Conservation (phyloP, 2,329 filamentous ascomycete genomes). For the Colletotrichum eremochloae region DNA sequence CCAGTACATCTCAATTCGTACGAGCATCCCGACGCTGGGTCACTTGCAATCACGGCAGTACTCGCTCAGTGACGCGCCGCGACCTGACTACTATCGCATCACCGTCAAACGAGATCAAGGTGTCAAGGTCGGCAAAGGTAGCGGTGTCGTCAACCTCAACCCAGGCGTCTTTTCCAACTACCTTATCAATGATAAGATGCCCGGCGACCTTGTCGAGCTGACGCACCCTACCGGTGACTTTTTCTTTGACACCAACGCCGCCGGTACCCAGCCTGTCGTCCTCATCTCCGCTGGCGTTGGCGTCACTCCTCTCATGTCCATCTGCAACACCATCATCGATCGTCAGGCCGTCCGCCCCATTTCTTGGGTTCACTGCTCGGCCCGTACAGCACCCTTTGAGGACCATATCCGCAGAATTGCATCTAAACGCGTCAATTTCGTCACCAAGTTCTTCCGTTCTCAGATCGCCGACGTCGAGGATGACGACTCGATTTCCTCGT, state of each 20-base stretch:
- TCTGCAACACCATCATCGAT: slow-evolving; percentile 67
- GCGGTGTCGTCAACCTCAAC: slow-evolving; percentile 62
- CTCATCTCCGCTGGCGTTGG: slow-evolving; percentile 74
- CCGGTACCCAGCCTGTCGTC: slow-evolving; percentile 63
- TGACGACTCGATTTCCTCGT: slow-evolving; percentile 58
- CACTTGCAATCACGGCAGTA: slow-evolving; percentile 79
- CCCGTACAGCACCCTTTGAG: slow-evolving; percentile 63
- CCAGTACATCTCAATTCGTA: slow-evolving; percentile 77
- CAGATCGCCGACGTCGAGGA: slow-evolving; percentile 59
- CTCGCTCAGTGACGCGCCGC: slow-evolving; percentile 76
- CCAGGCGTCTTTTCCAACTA: slow-evolving; percentile 78
- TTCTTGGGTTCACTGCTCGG: slow-evolving; percentile 72
- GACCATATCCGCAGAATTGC: slow-evolving; percentile 63
- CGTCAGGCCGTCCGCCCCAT: slow-evolving; percentile 62
- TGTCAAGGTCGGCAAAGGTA: slow-evolving; percentile 50
- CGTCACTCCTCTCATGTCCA: slow-evolving; percentile 71
- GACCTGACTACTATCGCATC: slow-evolving; percentile 75
- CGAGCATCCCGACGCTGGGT: slow-evolving; percentile 68
- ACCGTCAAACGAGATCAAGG: slow-evolving; percentile 77
- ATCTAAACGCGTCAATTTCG: slow-evolving; percentile 52
- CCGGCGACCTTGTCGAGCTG: slow-evolving; percentile 73
- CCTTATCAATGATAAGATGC: slow-evolving; percentile 71
- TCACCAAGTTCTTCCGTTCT: slow-evolving; percentile 64
- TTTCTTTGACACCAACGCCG: slow-evolving; percentile 61
- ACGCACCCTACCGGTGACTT: slow-evolving; percentile 77